Evolutionary conservation across 2,329 filamentous ascomycete genomes (phyloP), one percentile per base, ranked within the genome.

Genomic region (Mariannaea sp.): DNA sequence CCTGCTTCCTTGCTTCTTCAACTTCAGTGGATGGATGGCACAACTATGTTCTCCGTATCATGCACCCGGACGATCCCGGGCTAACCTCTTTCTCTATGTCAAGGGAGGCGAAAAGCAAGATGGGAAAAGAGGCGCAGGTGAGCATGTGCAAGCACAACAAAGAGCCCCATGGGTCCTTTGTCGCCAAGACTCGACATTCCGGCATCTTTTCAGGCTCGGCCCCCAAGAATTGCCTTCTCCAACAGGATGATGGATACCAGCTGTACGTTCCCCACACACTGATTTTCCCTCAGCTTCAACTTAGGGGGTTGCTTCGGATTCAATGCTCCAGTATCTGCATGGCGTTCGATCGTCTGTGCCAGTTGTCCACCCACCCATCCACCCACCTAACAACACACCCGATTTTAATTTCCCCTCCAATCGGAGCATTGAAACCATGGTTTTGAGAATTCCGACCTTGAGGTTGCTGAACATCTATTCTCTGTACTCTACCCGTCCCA

Each of bases 121-220:
- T n/a, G 26, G 26, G 20, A 32, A 29, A 29, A 10, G 32, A 12
- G 33, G 35, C 36, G 49, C 30, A 43, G 30, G 39, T 13, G 12
- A 41, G 20, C 33, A 20, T 16, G 17, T 48, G 43, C 50, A 47
- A 53, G 30, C 36, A 40, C 45, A 36, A 41, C 33, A 49, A 54
- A 49, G 45, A 36, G 22, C 7, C 13, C 3, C 10, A 19, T 20
- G 20, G 40, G 51, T n/a, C 27, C 45, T 48, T 44, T 39, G 41
- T 30, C 39, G 27, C 7, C 35, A 29, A 27, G 45, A 39, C 45
- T 32, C 39, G 33, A 40, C 29, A 27, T 5, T 45, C 9, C 22
- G 26, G 1, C 27, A 27, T 14, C 16, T 39, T n/a, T 22, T 39
- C 36, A 17, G 36, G 36, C 36, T 39, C 12, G 7, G 12, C 12